Evolutionary conservation across 2,329 filamentous ascomycete species (phyloP).

Genomic region (Beauveria asiatica): DNA sequence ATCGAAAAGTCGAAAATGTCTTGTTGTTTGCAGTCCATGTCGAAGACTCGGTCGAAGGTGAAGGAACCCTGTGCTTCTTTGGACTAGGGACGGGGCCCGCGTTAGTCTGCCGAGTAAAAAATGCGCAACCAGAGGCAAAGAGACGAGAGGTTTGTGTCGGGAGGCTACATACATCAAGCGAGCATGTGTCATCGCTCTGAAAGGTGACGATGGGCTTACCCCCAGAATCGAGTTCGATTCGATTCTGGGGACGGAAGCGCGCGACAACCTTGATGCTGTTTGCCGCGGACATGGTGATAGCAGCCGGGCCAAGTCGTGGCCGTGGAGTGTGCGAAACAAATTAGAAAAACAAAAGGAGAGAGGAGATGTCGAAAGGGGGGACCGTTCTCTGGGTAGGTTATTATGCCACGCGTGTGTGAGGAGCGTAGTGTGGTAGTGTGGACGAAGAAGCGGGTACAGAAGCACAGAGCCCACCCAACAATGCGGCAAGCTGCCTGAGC

Average conservation of each 20-base stretch:
- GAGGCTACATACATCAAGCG: constrained; percentile 59
- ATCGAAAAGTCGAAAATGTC: constrained; percentile 99
- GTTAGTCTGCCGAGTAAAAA: not conserved
- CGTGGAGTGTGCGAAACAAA: constrained; percentile 1
- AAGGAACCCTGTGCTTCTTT: constrained; percentile 76
- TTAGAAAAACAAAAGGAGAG: constrained; percentile 4
- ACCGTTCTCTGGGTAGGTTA: not conserved
- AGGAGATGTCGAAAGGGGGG: not conserved
- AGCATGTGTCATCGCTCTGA: constrained; percentile 80
- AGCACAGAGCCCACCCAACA: constrained; percentile 4
- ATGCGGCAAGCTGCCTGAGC: constrained; percentile 7
- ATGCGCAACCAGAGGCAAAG: not conserved
- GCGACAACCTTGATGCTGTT: constrained; percentile 84
- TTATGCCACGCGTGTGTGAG: constrained; percentile 5
- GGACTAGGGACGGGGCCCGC: constrained; percentile 47
- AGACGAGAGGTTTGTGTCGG: not conserved
- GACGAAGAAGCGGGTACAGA: constrained; percentile 7
- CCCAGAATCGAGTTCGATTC: constrained; percentile 79
- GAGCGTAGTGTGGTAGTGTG: constrained; percentile 2
- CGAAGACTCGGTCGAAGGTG: constrained; percentile 96
- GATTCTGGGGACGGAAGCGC: constrained; percentile 96
- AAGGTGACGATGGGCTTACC: constrained; percentile 90
- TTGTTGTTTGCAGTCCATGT: constrained; percentile 79
- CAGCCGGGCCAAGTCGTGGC: constrained; percentile 5
- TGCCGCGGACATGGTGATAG: constrained; percentile 44